phyloP scores from a whole-genome alignment of 768 basidiomycete genomes.

The Auriscalpium vulgare region DNA sequence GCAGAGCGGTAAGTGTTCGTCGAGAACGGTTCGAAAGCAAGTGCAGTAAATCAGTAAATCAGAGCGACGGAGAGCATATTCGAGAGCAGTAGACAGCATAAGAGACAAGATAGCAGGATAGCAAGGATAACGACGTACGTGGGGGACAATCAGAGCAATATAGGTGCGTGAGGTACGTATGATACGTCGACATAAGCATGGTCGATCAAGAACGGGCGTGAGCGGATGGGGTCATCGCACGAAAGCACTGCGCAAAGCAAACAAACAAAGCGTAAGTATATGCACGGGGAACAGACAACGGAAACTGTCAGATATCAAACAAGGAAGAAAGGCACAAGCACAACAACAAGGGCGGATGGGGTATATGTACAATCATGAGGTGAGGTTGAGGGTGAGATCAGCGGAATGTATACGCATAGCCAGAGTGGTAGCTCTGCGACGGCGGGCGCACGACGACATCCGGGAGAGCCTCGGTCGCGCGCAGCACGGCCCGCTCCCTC shows the following conservation, averaged over 20 bases:
- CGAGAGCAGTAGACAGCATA: neutral
- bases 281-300: neutral
- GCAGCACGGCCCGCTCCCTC: slow-evolving; percentile 49
- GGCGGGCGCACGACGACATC: slow-evolving; percentile 57
- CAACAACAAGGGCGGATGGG: neutral
- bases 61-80: neutral
- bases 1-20: neutral
- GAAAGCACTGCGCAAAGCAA: neutral
- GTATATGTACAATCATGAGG: neutral
- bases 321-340: neutral
- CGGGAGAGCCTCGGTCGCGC: slow-evolving; percentile 49
- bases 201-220: neutral
- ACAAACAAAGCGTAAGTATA: neutral
- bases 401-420: neutral
- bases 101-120: neutral
- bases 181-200: neutral
- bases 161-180: too few relatives aligned
- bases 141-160: neutral
- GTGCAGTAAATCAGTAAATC: neutral
- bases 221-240: neutral
- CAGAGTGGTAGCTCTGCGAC: neutral
- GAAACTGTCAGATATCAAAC: neutral
- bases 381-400: neutral
- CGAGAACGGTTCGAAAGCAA: neutral
- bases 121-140: neutral